These are phyloP conservation scores for Herpetomonas muscarum DNA, from an alignment of 208 protist species.

Conservation along the genomic window DNA sequence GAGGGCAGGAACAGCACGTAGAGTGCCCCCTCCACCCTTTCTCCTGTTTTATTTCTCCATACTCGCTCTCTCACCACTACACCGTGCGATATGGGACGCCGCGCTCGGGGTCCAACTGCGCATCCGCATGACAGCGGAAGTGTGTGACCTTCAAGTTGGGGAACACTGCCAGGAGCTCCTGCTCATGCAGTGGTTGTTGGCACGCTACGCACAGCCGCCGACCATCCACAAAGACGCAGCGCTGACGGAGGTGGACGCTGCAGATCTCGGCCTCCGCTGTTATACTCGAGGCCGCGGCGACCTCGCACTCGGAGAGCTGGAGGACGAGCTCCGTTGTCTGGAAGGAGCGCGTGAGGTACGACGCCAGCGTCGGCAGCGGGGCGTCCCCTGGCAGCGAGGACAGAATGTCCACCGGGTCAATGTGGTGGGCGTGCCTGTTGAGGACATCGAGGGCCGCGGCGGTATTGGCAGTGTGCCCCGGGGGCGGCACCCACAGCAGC, in stretches of 20 bases:
- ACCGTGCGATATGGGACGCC: constrained; percentile 23
- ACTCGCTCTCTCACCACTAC: not conserved
- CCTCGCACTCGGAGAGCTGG: constrained; percentile 18
- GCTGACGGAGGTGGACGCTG: constrained; percentile 25
- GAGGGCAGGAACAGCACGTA: no score
- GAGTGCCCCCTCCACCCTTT: not conserved
- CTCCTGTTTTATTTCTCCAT: not conserved
- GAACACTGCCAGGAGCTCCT: constrained; percentile 35
- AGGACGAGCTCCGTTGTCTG: constrained; percentile 24
- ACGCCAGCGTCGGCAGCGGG: constrained; percentile 21
- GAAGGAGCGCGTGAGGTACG: constrained; percentile 40
- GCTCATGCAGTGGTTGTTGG: constrained; percentile 21
- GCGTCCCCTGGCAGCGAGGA: constrained; percentile 35
- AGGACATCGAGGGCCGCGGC: constrained; percentile 35
- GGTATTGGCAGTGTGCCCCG: constrained; percentile 5
- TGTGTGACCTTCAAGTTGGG: constrained; percentile 58
- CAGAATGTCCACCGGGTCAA: constrained; percentile 33
- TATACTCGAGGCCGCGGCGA: constrained; percentile 12
- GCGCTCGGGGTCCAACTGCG: constrained; percentile 45
- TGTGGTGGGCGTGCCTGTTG: constrained; percentile 19
- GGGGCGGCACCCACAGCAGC: constrained; percentile 36
- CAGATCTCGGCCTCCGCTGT: constrained; percentile 19
- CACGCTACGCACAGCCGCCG: constrained; percentile 38
- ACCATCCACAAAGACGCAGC: constrained; percentile 36
- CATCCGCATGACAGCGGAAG: constrained; percentile 40